phyloP scores from a whole-genome alignment of 768 basidiomycete species.

The Chalciporus sphaerocephalus region DNA sequence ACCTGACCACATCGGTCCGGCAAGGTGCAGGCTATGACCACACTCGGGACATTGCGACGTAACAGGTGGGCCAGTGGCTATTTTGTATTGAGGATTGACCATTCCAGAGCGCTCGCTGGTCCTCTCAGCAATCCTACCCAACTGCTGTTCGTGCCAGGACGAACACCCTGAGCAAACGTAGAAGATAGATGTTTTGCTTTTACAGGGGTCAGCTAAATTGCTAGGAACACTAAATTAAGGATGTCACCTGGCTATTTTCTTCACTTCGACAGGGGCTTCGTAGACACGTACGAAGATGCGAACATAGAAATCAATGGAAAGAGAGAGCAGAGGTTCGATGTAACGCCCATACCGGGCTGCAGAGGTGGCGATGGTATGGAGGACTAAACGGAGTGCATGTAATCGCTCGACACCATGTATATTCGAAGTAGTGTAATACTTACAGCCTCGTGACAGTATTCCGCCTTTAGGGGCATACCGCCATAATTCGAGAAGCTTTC shows the following conservation, averaged over 20 bases:
- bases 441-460: constrained; percentile 93
- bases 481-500: constrained; percentile 92
- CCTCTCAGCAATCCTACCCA: constrained; percentile 71
- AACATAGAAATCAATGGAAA: constrained; percentile 97
- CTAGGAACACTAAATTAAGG: not conserved
- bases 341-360: constrained; percentile 91
- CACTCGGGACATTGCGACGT: constrained; percentile 78
- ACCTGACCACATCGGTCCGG: constrained; percentile 97
- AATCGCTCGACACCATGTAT: constrained; percentile 2
- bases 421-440: constrained; percentile 22
- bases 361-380: constrained; percentile 78
- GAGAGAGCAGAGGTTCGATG: constrained; percentile 81
- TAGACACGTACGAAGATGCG: constrained; percentile 82
- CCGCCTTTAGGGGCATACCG: constrained; percentile 83
- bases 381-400: constrained; percentile 87
- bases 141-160: constrained; percentile 73
- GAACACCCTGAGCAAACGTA: constrained; percentile 87
- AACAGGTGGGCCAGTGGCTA: constrained; percentile 63
- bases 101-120: constrained; percentile 51
- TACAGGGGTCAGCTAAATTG: constrained; percentile 9
- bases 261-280: constrained; percentile 75
- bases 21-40: constrained; percentile 68
- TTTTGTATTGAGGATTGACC: constrained; percentile 66
- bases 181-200: constrained; percentile 79
- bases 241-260: constrained; percentile 71